phyloP scores from a whole-genome alignment of 331 rosid genomes.

The Erythrophleum ivorense region DNA sequence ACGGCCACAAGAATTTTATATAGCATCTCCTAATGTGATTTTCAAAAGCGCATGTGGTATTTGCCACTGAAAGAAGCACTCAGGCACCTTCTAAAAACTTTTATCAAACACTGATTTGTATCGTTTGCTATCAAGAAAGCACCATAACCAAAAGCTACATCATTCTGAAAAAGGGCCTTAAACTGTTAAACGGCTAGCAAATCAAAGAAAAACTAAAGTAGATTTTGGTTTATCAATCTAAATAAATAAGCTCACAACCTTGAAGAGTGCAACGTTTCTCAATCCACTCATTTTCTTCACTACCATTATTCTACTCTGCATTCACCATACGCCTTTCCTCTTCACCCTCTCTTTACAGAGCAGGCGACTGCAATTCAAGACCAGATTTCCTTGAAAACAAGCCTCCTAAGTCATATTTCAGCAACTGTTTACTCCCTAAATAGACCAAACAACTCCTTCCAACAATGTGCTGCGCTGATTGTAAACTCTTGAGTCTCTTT shows the following conservation, averaged over 20 bases:
- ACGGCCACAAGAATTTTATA: not conserved
- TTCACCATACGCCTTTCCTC: not conserved
- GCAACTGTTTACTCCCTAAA: constrained; percentile 14
- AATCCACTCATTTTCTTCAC: not conserved
- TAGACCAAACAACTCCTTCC: not conserved
- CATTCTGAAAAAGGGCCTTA: not conserved
- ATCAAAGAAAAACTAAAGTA: not conserved
- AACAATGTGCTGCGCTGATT: not conserved
- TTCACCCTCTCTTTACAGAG: not conserved
- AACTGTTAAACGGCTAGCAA: not conserved
- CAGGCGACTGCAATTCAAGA: not conserved
- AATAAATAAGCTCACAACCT: not conserved
- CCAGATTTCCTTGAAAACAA: not conserved
- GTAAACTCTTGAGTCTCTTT: too few relatives aligned
- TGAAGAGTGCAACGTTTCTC: not conserved
- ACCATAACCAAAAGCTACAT: not conserved
- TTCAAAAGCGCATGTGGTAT: not conserved
- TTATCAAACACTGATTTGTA: not conserved
- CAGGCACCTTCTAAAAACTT: too few relatives aligned
- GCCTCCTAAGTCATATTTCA: not conserved
- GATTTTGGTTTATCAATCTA: not conserved
- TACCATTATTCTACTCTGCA: not conserved
- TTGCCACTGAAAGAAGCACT: not conserved
- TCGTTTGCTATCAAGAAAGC: not conserved
- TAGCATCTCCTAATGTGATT: not conserved